A percentile compares a stretch with the other conserved stretches of the same genome.
phyloP scores from a whole-genome alignment of 2,329 filamentous ascomycete species.

The Xylogone sp. region DNA sequence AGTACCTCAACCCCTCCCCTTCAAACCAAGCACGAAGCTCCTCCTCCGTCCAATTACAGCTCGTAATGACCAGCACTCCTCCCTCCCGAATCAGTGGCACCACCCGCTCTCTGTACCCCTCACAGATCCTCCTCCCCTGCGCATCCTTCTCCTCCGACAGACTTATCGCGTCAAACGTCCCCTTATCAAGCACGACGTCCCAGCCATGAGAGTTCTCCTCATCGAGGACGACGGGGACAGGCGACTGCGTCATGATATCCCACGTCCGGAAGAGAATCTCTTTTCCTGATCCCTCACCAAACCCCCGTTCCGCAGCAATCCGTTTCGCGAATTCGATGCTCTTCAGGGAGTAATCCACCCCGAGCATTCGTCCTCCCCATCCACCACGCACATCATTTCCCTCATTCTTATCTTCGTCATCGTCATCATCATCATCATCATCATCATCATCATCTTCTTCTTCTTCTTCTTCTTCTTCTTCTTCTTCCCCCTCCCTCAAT shows the following conservation, averaged over 20 bases:
- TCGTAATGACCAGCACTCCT: constrained; percentile 80
- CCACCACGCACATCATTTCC: constrained; percentile 22
- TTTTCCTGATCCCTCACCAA: constrained; percentile 22
- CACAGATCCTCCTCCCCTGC: constrained; percentile 59
- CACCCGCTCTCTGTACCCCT: constrained; percentile 70
- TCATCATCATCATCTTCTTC: constrained; percentile 5
- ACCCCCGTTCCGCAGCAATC: constrained; percentile 45
- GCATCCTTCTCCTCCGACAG: constrained; percentile 57
- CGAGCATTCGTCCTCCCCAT: constrained; percentile 70
- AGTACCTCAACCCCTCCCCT: constrained; percentile 49
- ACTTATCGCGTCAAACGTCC: constrained; percentile 93
- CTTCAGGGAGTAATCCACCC: constrained; percentile 79
- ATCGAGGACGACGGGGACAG: constrained; percentile 19
- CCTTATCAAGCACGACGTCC: constrained; percentile 95
- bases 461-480: constrained; percentile 17
- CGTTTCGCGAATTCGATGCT: constrained; percentile 71
- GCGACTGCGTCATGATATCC: constrained; percentile 45
- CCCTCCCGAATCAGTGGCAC: constrained; percentile 64
- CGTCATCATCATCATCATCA: no score
- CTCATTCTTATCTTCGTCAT: constrained; percentile 37
- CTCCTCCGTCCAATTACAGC: constrained; percentile 95
- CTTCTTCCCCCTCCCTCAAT: constrained; percentile 50
- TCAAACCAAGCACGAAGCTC: constrained; percentile 82
- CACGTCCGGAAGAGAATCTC: constrained; percentile 44
- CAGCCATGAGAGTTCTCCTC: constrained; percentile 49